Base-by-base conservation (phyloP, 495 filamentous ascomycete species). In the Baudoinia panamericana region DNA sequence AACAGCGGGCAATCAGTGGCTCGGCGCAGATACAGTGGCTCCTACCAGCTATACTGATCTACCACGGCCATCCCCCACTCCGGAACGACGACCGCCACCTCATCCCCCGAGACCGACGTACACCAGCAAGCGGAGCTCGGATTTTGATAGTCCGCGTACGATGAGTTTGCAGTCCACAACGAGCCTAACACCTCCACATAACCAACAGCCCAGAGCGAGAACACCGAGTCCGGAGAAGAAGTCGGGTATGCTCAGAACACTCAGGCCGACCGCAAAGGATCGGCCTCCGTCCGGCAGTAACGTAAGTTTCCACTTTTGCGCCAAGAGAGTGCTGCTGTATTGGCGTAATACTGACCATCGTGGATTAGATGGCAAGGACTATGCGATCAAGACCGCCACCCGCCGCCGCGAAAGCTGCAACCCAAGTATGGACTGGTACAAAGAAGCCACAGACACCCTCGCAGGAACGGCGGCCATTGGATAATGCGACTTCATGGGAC, bases 321-420 rank as follows among this genome's bases (percentile, higher is more conserved):
- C n/a, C n/a, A n/a, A n/a, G n/a, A n/a, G n/a, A n/a, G n/a, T n/a
- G n/a, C n/a, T n/a, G n/a, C n/a, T n/a, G n/a, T n/a, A n/a, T n/a
- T n/a, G n/a, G n/a, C n/a, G n/a, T n/a, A n/a, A n/a, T n/a, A n/a
- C n/a, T n/a, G n/a, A n/a, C n/a, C 61, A 4, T 49, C 63, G 57
- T 28, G 24, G n/a, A n/a, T 3, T 63, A 65, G 56, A 43, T 55
- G 45, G 43, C 50, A 7, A 39, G 35, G 21, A 51, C 53, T 2
- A 16, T 51, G 23, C 48, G 56, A 30, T 41, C 39, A 11, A 23
- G 35, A 18, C 54, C 58, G 56, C 47, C 37, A 51, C 54, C 58
- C 30, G 69, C 68, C 31, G 84, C 86, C 21, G 85, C 81, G 29
- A 92, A 82, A 58, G 90, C 90, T 11, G 90, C 90, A 1, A 80